Base-by-base conservation (phyloP, 2,329 filamentous ascomycete species). In the Neofusicoccum sp. region DNA sequence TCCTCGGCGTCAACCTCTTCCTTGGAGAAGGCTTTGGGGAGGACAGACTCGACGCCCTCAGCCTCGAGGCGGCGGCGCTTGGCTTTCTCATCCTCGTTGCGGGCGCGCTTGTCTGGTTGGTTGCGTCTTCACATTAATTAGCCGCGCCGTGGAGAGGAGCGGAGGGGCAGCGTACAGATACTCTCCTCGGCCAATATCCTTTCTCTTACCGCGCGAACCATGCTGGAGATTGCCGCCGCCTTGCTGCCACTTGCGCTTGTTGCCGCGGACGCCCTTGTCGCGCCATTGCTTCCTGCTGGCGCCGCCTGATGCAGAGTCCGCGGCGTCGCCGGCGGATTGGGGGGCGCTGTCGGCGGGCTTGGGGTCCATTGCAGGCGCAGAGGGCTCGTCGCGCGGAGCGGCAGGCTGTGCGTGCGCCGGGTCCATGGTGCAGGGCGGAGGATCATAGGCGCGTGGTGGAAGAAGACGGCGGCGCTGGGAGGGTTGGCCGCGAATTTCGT, bases 1-100 rank as follows among this genome's bases (percentile, higher is more conserved):
- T 89, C 88, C 74, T 99, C 95, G 48, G 87, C 86, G 11, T 89
- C 90, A 67, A 97, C 93, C 76, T 97, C 93, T 65, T 95, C 91
- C 68, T 90, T 84, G 58, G 85, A 80, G 68, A 88, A 89, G 43
- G 82, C 76, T 4, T 80, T 79, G 5, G 82, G 81, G 64, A 87
- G 85, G 62, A 86, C 83, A 3, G 78, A 76, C 24, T 64, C 60
- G 38, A 67, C 67, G 63, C 75, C 72, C 65, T 75, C 68, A 59
- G 74, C 68, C 62, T 71, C 68, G 54, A 68, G 65, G 66, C 74
- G 65, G 67, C 75, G 73, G 69, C 75, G 64, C 68, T 75, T 71
- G 44, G 69, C 65, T 66, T 77, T 70, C 64, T 76, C 71, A 38
- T 68, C 70, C 62, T 75, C 75, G 61, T 79, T 77, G 66, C 77